These are phyloP conservation scores for Liquidambar formosana DNA, from an alignment of 164 flowering plant species.

Conservation along the genomic window DNA sequence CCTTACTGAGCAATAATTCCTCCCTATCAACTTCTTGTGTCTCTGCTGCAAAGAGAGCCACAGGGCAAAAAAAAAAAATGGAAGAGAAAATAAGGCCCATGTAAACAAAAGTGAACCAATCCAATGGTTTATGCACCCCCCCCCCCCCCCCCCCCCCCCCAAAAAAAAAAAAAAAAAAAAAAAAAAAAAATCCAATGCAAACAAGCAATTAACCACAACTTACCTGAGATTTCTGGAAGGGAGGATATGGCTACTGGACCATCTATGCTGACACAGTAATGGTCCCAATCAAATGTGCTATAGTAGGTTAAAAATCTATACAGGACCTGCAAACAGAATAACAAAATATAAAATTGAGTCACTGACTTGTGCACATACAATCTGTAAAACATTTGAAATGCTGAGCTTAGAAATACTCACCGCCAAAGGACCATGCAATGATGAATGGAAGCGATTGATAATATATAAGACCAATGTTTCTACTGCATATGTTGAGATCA, in stretches of 20 bases:
- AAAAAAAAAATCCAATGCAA: no score
- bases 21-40: conserved; percentile 10
- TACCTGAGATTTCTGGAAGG: conserved; percentile 22
- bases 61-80: background rate
- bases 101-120: background rate
- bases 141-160: no score
- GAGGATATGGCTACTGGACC: conserved; percentile 33
- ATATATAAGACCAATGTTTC: conserved; percentile 35
- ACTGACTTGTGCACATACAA: background rate
- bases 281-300: conserved; percentile 34
- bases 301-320: conserved; percentile 32
- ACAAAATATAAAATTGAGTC: background rate
- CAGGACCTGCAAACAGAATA: conserved; percentile 24
- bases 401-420: conserved; percentile 16
- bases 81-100: background rate
- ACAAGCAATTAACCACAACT: background rate
- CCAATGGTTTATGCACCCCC: no score
- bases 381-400: background rate
- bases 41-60: conserved; percentile 9
- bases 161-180: no score
- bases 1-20: conserved; percentile 22
- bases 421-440: conserved; percentile 35
- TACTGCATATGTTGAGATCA: conserved; percentile 44
- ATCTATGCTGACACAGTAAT: conserved; percentile 20
- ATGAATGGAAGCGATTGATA: conserved; percentile 29